Conservation (phyloP, 306 rosid species). For the Ziziphus jujuba region DNA sequence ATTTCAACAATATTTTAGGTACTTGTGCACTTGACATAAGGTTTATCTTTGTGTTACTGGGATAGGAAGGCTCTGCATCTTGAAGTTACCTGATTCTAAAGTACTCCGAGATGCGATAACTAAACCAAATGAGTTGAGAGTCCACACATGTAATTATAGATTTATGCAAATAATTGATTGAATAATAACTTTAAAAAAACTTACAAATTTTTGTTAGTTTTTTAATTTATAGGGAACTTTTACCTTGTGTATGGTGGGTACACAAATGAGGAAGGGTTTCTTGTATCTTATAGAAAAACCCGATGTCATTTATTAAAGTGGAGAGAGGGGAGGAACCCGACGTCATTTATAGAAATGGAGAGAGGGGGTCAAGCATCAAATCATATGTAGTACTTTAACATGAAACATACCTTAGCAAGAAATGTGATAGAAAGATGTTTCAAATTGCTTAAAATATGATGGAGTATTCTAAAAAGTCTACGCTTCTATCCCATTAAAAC, state of each 20-base stretch:
- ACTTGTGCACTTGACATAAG: no score
- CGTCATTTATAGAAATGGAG: not conserved
- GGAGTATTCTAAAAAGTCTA: not conserved
- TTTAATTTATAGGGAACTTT: no score
- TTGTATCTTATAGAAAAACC: not conserved
- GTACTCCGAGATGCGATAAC: no score
- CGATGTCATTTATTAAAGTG: not conserved
- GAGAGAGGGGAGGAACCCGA: not conserved
- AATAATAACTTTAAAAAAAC: no score
- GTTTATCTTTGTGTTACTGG: no score
- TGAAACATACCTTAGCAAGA: not conserved
- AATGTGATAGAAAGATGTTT: constrained; percentile 1
- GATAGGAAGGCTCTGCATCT: no score
- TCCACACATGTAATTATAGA: no score
- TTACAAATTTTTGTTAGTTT: no score
- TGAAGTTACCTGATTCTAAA: no score
- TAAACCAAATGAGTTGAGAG: no score
- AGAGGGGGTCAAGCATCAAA: not conserved
- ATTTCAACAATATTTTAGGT: no score
- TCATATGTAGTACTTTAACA: not conserved
- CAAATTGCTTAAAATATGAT: not conserved
- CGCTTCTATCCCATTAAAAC: not conserved
- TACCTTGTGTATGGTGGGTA: not conserved
- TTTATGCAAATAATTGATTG: no score
- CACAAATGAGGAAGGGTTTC: not conserved